Evolutionary conservation across 805 yeast genomes (phyloP).

Genomic region (Scheffersomyces lignosus): DNA sequence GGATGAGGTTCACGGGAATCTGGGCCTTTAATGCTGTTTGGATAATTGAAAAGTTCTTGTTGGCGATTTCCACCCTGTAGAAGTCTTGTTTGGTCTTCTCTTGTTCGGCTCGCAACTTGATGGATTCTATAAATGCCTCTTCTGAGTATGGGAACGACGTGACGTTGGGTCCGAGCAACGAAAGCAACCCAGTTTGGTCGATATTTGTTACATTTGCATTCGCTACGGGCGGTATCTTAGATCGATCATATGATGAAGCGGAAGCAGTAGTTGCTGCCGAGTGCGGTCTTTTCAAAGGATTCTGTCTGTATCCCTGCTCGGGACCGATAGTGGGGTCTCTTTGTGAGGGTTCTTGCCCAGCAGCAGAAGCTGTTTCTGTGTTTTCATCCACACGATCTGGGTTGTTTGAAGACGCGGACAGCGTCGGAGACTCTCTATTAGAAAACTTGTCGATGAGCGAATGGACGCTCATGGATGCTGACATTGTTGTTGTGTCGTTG

Average conservation of each 20-base stretch:
- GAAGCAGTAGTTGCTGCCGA: neutral
- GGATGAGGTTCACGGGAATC: slow-evolving; percentile 64
- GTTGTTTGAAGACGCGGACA: neutral
- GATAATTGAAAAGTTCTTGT: slow-evolving; percentile 60
- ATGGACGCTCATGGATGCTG: slow-evolving; percentile 40
- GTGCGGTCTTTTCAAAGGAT: slow-evolving; percentile 6
- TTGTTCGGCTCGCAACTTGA: slow-evolving; percentile 65
- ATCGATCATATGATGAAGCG: neutral
- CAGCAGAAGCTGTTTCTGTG: neutral
- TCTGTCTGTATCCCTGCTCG: too few relatives aligned
- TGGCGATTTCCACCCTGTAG: slow-evolving; percentile 63
- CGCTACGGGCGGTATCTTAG: neutral
- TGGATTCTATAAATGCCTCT: slow-evolving; percentile 55
- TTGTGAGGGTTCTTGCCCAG: slow-evolving; percentile 1
- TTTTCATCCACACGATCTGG: neutral
- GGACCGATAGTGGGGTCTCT: slow-evolving; percentile 1
- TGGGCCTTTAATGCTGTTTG: slow-evolving; percentile 59
- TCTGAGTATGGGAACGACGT: slow-evolving; percentile 58
- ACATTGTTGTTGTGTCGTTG: neutral
- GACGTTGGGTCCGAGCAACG: slow-evolving; percentile 54
- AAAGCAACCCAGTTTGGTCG: slow-evolving; percentile 19
- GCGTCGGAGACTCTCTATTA: slow-evolving; percentile 5
- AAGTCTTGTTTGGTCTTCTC: slow-evolving; percentile 82
- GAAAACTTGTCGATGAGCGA: slow-evolving; percentile 36
- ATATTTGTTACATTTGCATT: slow-evolving; percentile 4